Evolutionary conservation across 2,329 filamentous ascomycete species (phyloP), one percentile per base, ranked within the genome.

Genomic region (Alternaria rosae): DNA sequence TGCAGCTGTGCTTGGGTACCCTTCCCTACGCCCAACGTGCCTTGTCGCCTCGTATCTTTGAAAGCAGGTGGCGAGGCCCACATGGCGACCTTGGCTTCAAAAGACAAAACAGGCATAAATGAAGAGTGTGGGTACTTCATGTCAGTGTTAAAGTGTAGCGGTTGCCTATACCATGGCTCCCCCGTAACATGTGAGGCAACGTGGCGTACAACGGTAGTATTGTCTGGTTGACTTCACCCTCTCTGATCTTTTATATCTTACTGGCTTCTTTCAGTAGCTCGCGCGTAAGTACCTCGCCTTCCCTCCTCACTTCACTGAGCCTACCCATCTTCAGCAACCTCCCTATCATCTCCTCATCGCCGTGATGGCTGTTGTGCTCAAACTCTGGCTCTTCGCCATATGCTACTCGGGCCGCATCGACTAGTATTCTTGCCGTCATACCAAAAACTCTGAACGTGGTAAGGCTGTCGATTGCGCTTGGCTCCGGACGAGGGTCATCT

Each of bases 401-500:
- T 20, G 94, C 94, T 17, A 97, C 85, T 65, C 92, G 85, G 32
- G 94, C 94, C 5, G 91, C 91, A 80, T 98, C 94, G 6, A 97
- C 92, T 57, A 97, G 78, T 57, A 98, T 94, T 54, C 93, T 85
- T 3, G 93, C 94, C 55, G 94, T 98, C 92, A 98, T 94, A 15
- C 94, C 94, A 87, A 94, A 97, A 5, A 98, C 93, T 69, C 91
- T 89, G 80, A 95, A 97, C 38, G 91, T 84, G 43, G 81, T 81
- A 45, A 85, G 73, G 3, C 83, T 82, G 5, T 76, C 69, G n/a
- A 78, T 55, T 4, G 71, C 58, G 44, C 53, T 65, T 70, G 55
- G 82, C 81, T 75, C 87, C 79, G 42, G 66, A 5, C 62, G 52
- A 4, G 69, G 70, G 54, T 73, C 67, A 30, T 71, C 69, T 51